Conservation (phyloP, 306 rosid genomes). For the Leucaena leucocephala region DNA sequence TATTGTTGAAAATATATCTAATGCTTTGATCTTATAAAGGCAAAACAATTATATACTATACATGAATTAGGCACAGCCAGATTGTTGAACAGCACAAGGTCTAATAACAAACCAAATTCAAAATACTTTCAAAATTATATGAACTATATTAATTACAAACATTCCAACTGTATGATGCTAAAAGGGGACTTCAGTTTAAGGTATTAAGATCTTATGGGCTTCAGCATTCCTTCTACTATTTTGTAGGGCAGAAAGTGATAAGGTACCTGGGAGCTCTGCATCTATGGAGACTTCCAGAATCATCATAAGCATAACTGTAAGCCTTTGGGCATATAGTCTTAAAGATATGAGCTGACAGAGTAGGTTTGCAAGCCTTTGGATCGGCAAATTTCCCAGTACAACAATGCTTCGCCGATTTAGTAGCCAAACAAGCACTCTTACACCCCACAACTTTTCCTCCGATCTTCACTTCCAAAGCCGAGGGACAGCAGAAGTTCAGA, state of each 20-base stretch:
- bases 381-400: conserved; percentile 62
- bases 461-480: conserved; percentile 59
- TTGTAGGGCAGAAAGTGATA: conserved; percentile 72
- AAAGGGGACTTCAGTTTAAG: not conserved
- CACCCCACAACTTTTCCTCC: conserved; percentile 64
- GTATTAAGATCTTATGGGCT: not conserved
- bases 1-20: too few species aligned
- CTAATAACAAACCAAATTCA: not conserved
- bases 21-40: too few species aligned
- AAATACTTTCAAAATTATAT: not conserved
- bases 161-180: not conserved
- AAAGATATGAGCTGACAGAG: conserved; percentile 59
- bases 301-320: conserved; percentile 70
- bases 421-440: conserved; percentile 72
- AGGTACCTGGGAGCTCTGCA: conserved; percentile 65
- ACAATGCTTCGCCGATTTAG: conserved; percentile 72
- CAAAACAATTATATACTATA: too few species aligned
- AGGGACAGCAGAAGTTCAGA: conserved; percentile 65
- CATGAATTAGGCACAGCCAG: too few species aligned
- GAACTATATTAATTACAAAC: not conserved
- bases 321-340: conserved; percentile 77
- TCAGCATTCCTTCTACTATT: not conserved
- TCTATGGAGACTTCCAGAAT: conserved; percentile 61
- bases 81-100: too few species aligned
- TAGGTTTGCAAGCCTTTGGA: conserved; percentile 64